Base-by-base conservation (phyloP, 169 alveolate genomes). In the Eimeria necatrix region DNA sequence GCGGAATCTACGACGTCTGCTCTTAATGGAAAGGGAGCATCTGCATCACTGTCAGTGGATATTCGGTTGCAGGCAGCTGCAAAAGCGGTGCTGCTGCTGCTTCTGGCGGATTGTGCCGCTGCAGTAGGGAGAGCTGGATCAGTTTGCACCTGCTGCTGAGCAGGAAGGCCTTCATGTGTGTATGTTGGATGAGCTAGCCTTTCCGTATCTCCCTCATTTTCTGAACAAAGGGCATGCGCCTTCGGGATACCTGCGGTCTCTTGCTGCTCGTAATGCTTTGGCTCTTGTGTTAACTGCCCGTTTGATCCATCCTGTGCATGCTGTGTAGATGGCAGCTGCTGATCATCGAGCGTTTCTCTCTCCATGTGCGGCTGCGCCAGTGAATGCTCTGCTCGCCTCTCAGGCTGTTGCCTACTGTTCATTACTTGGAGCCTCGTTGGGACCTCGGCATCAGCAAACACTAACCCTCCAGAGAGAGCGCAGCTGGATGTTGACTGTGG, bases 21-120 rank as follows among this genome's bases (percentile, higher is more conserved):
- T 5, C 89, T 3, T 4, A 46, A 4, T 46, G 60, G 16, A 4
- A 18, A 14, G 32, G 84, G 60, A 46, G 18, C 59, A 16, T 46
- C 16, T 18, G 84, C 16, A 59, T 46, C 84, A 16, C 26, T 41
- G 56, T 59, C 84, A 0, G 60, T 3, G 9, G 3, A 59, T 2
- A 73, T 41, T 18, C 20, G 84, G 26, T 52, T 32, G 83, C 83
- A 12, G 41, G 41, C 18, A 22, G 56, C 59, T 3, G 84, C 8
- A 14, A 32, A 20, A 18, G 84, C 16, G 60, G 24, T 51, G 51
- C 49, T 80, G 89, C 89, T 80, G 89, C 89, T 18, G 84, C 46
- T 73, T 12, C 26, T 80, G 89, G 68, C 53, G 71, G 68, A 3
- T 76, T 24, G 49, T 24, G n/a, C 71, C 46, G 89, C 3, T 41